A percentile compares a stretch with the other conserved stretches of the same genome.
These are phyloP conservation scores for Schwanniomyces occidentalis DNA, from an alignment of 805 yeast genomes.

Conservation along the genomic window DNA sequence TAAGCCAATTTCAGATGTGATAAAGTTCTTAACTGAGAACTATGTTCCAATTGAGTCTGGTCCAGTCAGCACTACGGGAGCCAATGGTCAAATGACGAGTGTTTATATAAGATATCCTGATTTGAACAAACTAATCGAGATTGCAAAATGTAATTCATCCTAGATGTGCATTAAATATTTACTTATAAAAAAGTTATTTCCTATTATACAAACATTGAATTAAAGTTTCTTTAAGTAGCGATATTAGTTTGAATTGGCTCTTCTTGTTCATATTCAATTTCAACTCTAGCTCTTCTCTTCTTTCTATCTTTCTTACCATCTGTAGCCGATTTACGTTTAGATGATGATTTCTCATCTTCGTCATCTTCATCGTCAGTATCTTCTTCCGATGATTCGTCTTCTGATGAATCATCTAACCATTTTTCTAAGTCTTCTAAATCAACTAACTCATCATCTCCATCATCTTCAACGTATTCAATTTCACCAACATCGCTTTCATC, in stretches of 20 bases:
- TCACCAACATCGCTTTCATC: conserved; percentile 65
- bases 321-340: conserved; percentile 30
- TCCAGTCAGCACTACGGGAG: conserved; percentile 9
- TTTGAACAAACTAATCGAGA: conserved; percentile 5
- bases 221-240: conserved; percentile 16
- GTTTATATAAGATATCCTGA: conserved; percentile 10
- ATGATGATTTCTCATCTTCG: conserved; percentile 30
- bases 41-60: conserved; percentile 4
- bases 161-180: conserved; percentile 3
- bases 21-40: background rate
- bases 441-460: conserved; percentile 83
- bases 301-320: conserved; percentile 40
- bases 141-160: conserved; percentile 1
- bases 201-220: conserved; percentile 3
- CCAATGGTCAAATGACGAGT: conserved; percentile 6
- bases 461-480: conserved; percentile 89
- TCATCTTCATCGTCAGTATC: conserved; percentile 33
- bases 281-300: conserved; percentile 70
- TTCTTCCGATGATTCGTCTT: conserved; percentile 35
- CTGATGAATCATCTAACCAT: conserved; percentile 64
- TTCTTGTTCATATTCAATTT: conserved; percentile 80
- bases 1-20: conserved; percentile 2
- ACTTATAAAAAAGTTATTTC: background rate
- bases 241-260: conserved; percentile 37
- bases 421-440: conserved; percentile 91